Evolutionary conservation across 2,329 filamentous ascomycete genomes (phyloP).

Genomic region (Verticillium isaacii): DNA sequence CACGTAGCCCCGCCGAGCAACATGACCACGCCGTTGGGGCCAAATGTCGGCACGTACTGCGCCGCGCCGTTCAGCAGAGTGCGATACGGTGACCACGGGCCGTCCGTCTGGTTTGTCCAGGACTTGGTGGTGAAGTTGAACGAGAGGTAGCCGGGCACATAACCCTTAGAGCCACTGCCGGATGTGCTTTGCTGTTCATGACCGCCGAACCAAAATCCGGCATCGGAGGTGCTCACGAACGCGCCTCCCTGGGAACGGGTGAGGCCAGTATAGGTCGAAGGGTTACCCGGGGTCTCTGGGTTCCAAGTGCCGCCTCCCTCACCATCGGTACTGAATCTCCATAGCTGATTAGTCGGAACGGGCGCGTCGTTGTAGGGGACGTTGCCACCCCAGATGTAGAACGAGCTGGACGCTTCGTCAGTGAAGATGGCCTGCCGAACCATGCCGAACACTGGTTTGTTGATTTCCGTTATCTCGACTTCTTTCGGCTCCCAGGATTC

Average conservation of each 20-base stretch:
- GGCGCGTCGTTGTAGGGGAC: constrained; percentile 11
- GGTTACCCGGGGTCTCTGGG: constrained; percentile 18
- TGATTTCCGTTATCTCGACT: constrained; percentile 21
- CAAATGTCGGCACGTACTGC: constrained; percentile 24
- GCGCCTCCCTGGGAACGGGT: constrained; percentile 23
- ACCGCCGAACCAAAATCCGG: constrained; percentile 27
- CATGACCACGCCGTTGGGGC: constrained; percentile 25
- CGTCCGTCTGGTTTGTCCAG: constrained; percentile 24
- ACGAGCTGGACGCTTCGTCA: constrained; percentile 18
- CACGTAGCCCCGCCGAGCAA: constrained; percentile 24
- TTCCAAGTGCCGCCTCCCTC: constrained; percentile 27
- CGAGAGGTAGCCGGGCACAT: constrained; percentile 23
- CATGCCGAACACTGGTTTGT: constrained; percentile 21
- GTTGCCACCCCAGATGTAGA: constrained; percentile 30
- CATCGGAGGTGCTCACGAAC: constrained; percentile 17
- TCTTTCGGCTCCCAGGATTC: constrained; percentile 27
- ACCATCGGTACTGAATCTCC: constrained; percentile 25
- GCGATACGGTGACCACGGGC: constrained; percentile 15
- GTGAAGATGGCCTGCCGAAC: constrained; percentile 26
- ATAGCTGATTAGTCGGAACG: constrained; percentile 21
- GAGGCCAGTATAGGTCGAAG: constrained; percentile 28
- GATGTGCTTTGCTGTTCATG: constrained; percentile 16
- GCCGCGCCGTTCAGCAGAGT: constrained; percentile 23
- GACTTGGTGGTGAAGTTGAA: constrained; percentile 23
- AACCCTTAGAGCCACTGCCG: constrained; percentile 5